Conservation (phyloP, 371 early-diverging fungal species). For the Coemansia sp. region DNA sequence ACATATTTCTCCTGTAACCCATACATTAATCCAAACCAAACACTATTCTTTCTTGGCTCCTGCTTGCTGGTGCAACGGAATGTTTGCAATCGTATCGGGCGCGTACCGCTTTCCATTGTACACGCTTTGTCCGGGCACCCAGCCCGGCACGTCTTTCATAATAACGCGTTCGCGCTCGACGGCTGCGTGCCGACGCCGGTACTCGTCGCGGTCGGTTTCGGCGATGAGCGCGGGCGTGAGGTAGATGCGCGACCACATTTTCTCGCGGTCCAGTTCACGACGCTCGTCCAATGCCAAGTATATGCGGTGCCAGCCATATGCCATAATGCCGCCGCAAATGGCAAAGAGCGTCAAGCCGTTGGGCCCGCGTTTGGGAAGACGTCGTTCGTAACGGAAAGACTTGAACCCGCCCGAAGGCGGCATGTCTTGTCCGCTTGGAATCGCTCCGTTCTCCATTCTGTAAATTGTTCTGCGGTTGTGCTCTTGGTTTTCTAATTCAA, state of each 20-base stretch:
- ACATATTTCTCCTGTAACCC: neutral
- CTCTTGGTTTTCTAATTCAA: too few relatives aligned
- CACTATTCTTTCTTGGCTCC: conserved; percentile 32
- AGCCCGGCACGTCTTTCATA: conserved; percentile 84
- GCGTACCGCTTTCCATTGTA: conserved; percentile 84
- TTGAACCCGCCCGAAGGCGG: conserved; percentile 75
- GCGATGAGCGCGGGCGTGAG: conserved; percentile 88
- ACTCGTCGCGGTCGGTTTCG: conserved; percentile 90
- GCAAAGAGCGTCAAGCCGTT: conserved; percentile 66
- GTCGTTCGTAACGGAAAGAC: conserved; percentile 76
- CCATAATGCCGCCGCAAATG: conserved; percentile 58
- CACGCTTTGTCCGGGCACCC: conserved; percentile 80
- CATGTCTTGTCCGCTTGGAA: conserved; percentile 63
- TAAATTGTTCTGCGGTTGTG: neutral
- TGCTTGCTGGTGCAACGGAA: conserved; percentile 46
- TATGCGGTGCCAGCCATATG: conserved; percentile 64
- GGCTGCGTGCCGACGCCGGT: conserved; percentile 78
- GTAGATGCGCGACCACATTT: conserved; percentile 90
- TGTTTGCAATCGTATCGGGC: conserved; percentile 60
- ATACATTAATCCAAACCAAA: neutral
- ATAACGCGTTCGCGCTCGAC: conserved; percentile 78
- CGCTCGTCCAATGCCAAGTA: conserved; percentile 59
- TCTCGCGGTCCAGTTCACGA: conserved; percentile 89
- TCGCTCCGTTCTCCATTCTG: conserved; percentile 5
- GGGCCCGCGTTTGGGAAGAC: conserved; percentile 86